Conservation (phyloP, 1,284 basidiomycete species). For the Exobasidium rhododendri region DNA sequence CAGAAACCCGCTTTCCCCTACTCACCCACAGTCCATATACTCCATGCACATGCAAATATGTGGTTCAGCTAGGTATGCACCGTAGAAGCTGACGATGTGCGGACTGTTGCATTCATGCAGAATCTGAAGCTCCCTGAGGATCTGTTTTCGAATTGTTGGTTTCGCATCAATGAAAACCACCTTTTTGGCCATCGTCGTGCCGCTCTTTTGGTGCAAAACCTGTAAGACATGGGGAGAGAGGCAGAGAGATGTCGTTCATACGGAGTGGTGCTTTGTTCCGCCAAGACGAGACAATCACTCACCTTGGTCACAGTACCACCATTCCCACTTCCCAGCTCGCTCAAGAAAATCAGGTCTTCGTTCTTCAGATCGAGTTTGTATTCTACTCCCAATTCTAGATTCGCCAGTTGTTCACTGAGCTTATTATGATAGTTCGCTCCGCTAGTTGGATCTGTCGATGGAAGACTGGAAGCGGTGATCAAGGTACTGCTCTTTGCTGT, state of each 20-base stretch:
- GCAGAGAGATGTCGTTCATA: not conserved
- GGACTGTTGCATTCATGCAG: constrained; percentile 93
- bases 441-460: constrained; percentile 23
- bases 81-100: constrained; percentile 94
- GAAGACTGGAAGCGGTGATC: constrained; percentile 9
- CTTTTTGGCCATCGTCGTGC: constrained; percentile 53
- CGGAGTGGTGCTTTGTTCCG: not conserved
- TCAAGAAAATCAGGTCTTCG: constrained; percentile 64
- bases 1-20: too few species aligned
- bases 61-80: constrained; percentile 90
- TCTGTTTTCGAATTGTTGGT: constrained; percentile 94
- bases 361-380: constrained; percentile 57
- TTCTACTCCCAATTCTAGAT: constrained; percentile 55
- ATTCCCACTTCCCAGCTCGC: constrained; percentile 92
- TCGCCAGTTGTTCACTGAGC: constrained; percentile 52
- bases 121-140: constrained; percentile 93
- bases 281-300: not conserved
- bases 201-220: constrained; percentile 44
- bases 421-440: constrained; percentile 43
- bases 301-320: constrained; percentile 88
- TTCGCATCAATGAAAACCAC: constrained; percentile 97
- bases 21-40: constrained; percentile 72
- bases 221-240: not conserved
- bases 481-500: constrained; percentile 18
- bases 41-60: constrained; percentile 99